phyloP scores from a whole-genome alignment of 2,329 filamentous ascomycete species.

The Mycosphaerella sp. region DNA sequence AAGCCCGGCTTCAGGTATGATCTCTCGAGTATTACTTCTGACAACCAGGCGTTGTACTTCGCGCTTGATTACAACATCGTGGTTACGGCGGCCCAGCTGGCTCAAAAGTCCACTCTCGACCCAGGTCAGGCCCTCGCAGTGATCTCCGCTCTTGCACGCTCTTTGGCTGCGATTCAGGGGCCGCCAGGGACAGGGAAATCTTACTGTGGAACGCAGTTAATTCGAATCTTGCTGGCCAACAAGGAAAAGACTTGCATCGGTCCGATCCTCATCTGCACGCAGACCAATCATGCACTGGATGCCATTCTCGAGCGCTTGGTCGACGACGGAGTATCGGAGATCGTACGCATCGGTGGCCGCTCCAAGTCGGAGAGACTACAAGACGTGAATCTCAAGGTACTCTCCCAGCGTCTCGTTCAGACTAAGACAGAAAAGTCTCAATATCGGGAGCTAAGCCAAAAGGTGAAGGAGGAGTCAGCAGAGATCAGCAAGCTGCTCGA shows the following conservation, averaged over 20 bases:
- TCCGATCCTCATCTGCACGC: slow-evolving; percentile 42
- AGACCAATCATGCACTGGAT: slow-evolving; percentile 51
- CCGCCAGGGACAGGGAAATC: slow-evolving; percentile 70
- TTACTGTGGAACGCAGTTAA: slow-evolving; percentile 60
- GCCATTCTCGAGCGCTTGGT: slow-evolving; percentile 56
- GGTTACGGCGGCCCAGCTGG: too few species aligned
- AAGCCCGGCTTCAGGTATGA: slow-evolving; percentile 40
- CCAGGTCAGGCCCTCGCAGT: slow-evolving; percentile 53
- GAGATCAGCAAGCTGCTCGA: too few species aligned
- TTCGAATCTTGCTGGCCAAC: slow-evolving; percentile 49
- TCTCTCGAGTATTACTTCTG: slow-evolving; percentile 32
- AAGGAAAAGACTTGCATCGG: slow-evolving; percentile 54
- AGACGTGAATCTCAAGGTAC: slow-evolving; percentile 44
- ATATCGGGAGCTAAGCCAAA: too few species aligned
- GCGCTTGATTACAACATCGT: too few species aligned
- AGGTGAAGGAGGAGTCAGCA: too few species aligned
- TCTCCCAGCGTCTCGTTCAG: slow-evolving; percentile 29
- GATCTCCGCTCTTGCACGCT: slow-evolving; percentile 46
- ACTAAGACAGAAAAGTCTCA: slow-evolving; percentile 36
- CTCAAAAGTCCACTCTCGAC: slow-evolving; percentile 39
- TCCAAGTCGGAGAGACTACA: slow-evolving; percentile 51
- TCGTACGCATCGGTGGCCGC: slow-evolving; percentile 57
- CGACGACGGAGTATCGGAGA: slow-evolving; percentile 44
- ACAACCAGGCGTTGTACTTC: too few species aligned
- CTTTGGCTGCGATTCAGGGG: slow-evolving; percentile 60